phyloP scores from a whole-genome alignment of 2,329 filamentous ascomycete genomes.

The Penicillium sp. region DNA sequence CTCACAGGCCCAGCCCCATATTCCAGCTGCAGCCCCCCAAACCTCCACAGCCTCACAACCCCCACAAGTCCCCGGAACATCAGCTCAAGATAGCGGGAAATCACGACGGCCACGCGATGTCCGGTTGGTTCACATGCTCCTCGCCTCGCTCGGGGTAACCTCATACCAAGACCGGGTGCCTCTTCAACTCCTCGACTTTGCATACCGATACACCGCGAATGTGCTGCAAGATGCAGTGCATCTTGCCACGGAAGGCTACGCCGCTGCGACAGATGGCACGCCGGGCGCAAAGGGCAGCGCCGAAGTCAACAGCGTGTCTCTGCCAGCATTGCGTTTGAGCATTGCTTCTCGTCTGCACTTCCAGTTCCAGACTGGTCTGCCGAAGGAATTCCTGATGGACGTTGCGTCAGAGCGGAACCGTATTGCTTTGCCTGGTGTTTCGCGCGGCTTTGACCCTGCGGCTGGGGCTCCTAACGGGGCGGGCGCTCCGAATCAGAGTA shows the following conservation, averaged over 20 bases:
- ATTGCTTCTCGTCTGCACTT: slow-evolving; percentile 62
- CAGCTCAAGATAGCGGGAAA: slow-evolving; percentile 49
- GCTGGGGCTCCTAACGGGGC: slow-evolving; percentile 25
- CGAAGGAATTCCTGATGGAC: slow-evolving; percentile 64
- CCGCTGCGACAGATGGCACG: slow-evolving; percentile 38
- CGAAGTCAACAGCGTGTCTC: slow-evolving; percentile 55
- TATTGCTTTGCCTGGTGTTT: slow-evolving; percentile 56
- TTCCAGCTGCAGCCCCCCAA: slow-evolving; percentile 22
- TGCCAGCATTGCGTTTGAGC: slow-evolving; percentile 61
- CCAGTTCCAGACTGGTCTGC: slow-evolving; percentile 60
- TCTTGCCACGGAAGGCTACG: slow-evolving; percentile 53
- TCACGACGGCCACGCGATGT: slow-evolving; percentile 52
- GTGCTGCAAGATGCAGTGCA: slow-evolving; percentile 56
- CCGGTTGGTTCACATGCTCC: slow-evolving; percentile 53
- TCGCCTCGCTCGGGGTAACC: slow-evolving; percentile 51
- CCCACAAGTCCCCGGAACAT: slow-evolving; percentile 45
- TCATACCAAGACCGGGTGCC: slow-evolving; percentile 57
- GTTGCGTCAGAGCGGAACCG: slow-evolving; percentile 59
- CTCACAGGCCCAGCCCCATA: slow-evolving; percentile 17
- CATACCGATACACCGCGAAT: slow-evolving; percentile 56
- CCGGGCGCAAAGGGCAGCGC: slow-evolving; percentile 38
- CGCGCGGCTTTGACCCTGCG: slow-evolving; percentile 48
- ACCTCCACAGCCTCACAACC: slow-evolving; percentile 31
- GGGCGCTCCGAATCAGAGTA: slow-evolving; percentile 32
- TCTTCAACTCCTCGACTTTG: slow-evolving; percentile 55